Evolutionary conservation across 169 alveolate genomes (phyloP).

Genomic region (Plasmodium adleri): DNA sequence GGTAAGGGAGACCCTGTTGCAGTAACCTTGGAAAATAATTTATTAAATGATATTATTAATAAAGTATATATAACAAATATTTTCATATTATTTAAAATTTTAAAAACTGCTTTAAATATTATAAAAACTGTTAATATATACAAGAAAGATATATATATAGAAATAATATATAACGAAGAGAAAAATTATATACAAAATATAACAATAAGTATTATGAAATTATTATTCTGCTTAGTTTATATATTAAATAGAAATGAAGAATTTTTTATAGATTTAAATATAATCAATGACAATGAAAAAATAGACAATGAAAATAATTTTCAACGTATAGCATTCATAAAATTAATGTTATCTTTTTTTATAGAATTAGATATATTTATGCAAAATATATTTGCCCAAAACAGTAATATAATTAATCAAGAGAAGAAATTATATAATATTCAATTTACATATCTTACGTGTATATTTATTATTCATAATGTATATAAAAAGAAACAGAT

Average conservation of each 20-base stretch:
- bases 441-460: constrained; percentile 51
- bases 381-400: constrained; percentile 22
- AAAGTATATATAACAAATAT: constrained; percentile 53
- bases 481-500: constrained; percentile 25
- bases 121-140: constrained; percentile 49
- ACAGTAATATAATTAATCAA: constrained; percentile 10
- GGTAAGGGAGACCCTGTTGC: neutral
- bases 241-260: constrained; percentile 61
- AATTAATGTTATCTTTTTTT: constrained; percentile 37
- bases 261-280: constrained; percentile 16
- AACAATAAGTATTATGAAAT: constrained; percentile 26
- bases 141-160: constrained; percentile 51
- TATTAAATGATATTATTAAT: constrained; percentile 20
- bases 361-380: constrained; percentile 51
- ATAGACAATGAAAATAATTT: constrained; percentile 35
- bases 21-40: neutral
- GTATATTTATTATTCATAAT: constrained; percentile 64
- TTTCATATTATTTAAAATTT: constrained; percentile 44
- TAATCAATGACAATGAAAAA: constrained; percentile 31
- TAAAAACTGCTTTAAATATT: constrained; percentile 50
- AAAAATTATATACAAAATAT: constrained; percentile 27
- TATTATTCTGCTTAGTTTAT: constrained; percentile 37
- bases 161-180: constrained; percentile 21
- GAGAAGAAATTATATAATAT: constrained; percentile 22
- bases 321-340: constrained; percentile 45